phyloP scores from a whole-genome alignment of 495 filamentous ascomycete species.

The Penicillium daleae region DNA sequence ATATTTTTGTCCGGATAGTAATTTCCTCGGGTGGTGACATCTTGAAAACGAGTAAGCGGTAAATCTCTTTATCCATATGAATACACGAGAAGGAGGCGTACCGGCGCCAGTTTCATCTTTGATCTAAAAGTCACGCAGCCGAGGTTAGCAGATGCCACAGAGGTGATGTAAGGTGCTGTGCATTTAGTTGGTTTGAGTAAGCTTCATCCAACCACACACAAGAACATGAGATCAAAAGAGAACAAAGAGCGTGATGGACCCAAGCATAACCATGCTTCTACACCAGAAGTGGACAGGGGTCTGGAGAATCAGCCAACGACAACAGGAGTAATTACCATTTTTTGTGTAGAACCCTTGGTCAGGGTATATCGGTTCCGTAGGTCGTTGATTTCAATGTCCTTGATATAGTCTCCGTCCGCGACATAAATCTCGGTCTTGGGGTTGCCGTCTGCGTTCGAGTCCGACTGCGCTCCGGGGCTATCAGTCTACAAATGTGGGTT shows the following conservation, averaged over 20 bases:
- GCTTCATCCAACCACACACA: conserved; percentile 71
- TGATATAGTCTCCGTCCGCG: conserved; percentile 94
- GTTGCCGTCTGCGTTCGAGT: conserved; percentile 54
- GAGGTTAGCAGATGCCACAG: conserved; percentile 98
- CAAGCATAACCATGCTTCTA: conserved; percentile 31
- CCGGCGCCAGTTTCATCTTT: conserved; percentile 99
- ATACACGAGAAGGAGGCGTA: conserved; percentile 71
- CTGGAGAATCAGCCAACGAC: conserved; percentile 80
- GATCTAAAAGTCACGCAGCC: conserved; percentile 92
- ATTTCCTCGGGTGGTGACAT: conserved; percentile 96
- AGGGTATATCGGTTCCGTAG: conserved; percentile 95
- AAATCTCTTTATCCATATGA: conserved; percentile 57
- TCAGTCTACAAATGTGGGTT: background rate
- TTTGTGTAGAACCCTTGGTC: conserved; percentile 97
- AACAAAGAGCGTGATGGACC: conserved; percentile 42
- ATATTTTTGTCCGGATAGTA: conserved; percentile 98
- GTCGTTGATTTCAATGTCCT: conserved; percentile 98
- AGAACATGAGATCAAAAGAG: conserved; percentile 44
- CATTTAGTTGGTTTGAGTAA: conserved; percentile 70
- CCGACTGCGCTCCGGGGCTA: conserved; percentile 49
- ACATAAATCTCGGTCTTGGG: conserved; percentile 89
- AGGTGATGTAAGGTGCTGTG: conserved; percentile 74
- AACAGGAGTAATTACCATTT: conserved; percentile 95
- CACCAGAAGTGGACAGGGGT: conserved; percentile 29
- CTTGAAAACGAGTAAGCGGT: conserved; percentile 69